Base-by-base conservation (phyloP, 1,284 basidiomycete species). In the Phlebopus sp. region DNA sequence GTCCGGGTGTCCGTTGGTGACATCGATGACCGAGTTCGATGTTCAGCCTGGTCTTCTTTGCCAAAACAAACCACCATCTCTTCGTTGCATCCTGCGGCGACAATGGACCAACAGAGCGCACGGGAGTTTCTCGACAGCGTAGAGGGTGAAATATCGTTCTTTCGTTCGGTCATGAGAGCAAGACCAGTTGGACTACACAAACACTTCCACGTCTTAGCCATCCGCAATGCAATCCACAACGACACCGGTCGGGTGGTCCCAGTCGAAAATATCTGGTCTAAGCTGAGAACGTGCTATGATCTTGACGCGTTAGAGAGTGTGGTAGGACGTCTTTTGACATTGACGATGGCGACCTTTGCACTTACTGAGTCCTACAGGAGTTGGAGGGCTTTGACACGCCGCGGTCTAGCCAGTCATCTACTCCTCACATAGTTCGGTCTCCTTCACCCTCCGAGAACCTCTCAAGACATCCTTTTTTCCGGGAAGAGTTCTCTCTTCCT, bases 141-240 rank as follows among this genome's bases (percentile, higher is more conserved):
- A 47, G 81, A 86, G 57, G 88, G 88, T 35, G 89, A 91, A 66
- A 86, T 90, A 37, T 76, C 84, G 4, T 86, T 92, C 68, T 90
- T 90, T 60, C 78, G 84, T 43, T 82, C 86, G 2, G 72, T 90
- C 35, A 88, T 84, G 77, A 82, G 83, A 40, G 77, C 86, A 6
- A 74, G 89, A 47, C 89, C 88, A 0, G 78, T 91, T 47, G 89
- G 88, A 42, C 79, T 86, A 35, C 84, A 91, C 67, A 80, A 80
- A 21, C 79, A 88, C 66, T 90, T 92, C 69, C 87, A 91, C 60
- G 71, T 87, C 57, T 71, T 92, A 49, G 76, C 81, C 51, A 84
- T 92, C 52, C 81, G 82, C 53, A 84, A 79, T 55, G 72, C 77
- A 39, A 89, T 92, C 50, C 70, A 76, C 57, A 79, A 79, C 64